These are phyloP conservation scores for Aspergillus avenaceus DNA, from an alignment of 495 filamentous ascomycete species.

Conservation along the genomic window DNA sequence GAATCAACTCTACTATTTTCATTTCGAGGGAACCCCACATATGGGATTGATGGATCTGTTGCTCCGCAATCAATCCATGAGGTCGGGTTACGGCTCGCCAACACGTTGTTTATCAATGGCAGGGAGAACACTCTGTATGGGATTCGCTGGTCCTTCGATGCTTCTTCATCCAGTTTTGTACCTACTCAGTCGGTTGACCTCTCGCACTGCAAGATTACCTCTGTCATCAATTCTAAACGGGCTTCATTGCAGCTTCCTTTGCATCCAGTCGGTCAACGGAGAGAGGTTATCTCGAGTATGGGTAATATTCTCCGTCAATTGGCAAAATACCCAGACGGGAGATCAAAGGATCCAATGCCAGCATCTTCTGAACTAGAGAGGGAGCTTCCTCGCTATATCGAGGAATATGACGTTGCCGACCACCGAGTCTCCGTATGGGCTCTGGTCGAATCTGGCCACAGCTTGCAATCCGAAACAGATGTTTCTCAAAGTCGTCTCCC, in stretches of 20 bases:
- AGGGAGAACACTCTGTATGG: conserved; percentile 56
- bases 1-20: conserved; percentile 34
- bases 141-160: conserved; percentile 48
- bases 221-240: conserved; percentile 13
- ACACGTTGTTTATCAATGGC: conserved; percentile 73
- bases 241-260: conserved; percentile 46
- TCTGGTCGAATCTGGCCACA: conserved; percentile 44
- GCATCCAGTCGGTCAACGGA: conserved; percentile 59
- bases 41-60: neutral
- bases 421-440: conserved; percentile 71
- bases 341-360: conserved; percentile 46
- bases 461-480: conserved; percentile 13
- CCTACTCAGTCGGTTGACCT: conserved; percentile 26
- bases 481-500: conserved; percentile 18
- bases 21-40: conserved; percentile 5
- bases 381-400: conserved; percentile 57
- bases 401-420: conserved; percentile 37
- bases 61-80: conserved; percentile 16
- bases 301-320: conserved; percentile 80
- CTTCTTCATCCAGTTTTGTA: conserved; percentile 13
- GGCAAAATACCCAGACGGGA: conserved; percentile 39
- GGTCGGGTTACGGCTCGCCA: conserved; percentile 61
- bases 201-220: conserved; percentile 26
- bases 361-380: conserved; percentile 75
- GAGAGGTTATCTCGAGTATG: conserved; percentile 61